Evolutionary conservation across 805 yeast genomes (phyloP).

Genomic region (Millerago galiae): DNA sequence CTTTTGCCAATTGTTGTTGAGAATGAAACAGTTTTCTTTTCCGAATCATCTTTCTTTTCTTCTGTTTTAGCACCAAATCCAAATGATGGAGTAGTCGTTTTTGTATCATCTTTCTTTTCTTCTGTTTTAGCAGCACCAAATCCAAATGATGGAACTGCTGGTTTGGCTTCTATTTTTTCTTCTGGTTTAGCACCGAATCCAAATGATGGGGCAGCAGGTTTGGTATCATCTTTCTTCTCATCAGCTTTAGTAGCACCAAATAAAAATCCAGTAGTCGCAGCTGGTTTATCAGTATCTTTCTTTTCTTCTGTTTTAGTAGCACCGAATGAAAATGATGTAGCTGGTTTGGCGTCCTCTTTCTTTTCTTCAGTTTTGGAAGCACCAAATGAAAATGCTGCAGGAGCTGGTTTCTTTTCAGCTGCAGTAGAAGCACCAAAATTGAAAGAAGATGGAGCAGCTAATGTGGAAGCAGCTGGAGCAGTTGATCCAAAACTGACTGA

Average conservation of each 20-base stretch:
- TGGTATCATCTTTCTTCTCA: slow-evolving; percentile 1
- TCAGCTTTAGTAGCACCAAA: not conserved
- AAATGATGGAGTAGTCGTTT: slow-evolving; percentile 1
- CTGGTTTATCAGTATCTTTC: not conserved
- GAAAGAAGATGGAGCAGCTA: not conserved
- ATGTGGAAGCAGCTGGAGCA: not conserved
- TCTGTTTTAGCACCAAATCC: slow-evolving; percentile 20
- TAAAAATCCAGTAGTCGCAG: slow-evolving; percentile 16
- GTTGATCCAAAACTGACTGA: not conserved
- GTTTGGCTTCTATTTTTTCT: slow-evolving; percentile 8
- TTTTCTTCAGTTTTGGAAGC: not conserved
- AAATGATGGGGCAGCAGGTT: slow-evolving; percentile 1
- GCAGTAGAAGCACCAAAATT: not conserved
- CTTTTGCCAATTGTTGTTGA: slow-evolving; percentile 25
- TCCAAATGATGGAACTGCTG: too few relatives aligned
- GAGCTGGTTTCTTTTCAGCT: not conserved
- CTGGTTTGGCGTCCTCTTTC: slow-evolving; percentile 7
- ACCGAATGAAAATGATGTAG: slow-evolving; percentile 18
- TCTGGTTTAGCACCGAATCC: slow-evolving; percentile 20
- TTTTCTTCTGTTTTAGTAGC: slow-evolving; percentile 1
- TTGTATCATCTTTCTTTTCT: slow-evolving; percentile 1
- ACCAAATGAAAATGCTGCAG: not conserved
- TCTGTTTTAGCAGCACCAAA: not conserved
- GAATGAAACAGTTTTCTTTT: slow-evolving; percentile 23
- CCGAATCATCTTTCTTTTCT: slow-evolving; percentile 11